Evolutionary conservation across 768 basidiomycete species (phyloP), one percentile per base, ranked within the genome.

Genomic region (Pulveroboletus frians): DNA sequence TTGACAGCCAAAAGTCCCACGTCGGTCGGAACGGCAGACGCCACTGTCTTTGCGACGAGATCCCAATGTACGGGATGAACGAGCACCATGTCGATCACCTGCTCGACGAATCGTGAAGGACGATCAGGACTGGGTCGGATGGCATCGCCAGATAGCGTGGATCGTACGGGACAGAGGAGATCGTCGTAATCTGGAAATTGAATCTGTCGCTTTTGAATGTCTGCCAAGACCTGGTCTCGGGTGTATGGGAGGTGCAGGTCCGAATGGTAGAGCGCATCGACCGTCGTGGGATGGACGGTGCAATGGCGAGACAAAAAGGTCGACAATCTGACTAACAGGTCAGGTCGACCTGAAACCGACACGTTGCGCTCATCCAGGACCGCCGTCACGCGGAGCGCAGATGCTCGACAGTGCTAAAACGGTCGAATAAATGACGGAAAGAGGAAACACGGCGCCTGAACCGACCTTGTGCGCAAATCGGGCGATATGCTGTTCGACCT

Each of bases 341-440:
- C 74, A 3, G 82, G 82, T 42, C 68, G 73, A 20, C 82, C 84
- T 3, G 83, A 84, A 42, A 83, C 66, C 9, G 83, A 82, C 47
- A 81, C 65, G 47, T 71, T 75, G 9, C 55, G 63, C 44, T 72
- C 68, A 50, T 75, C 74, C 42, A 78, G 67, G 49, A 80, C 66
- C 9, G 80, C 76, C 1, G 81, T 81, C 39, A 83, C 64, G 57
- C 64, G 71, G 58, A 83, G 63, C 14, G 57, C 47, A 1, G 60
- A 58, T 39, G 50, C 39, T 35, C 49, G 58, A 51, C 47, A 47
- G 43, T 52, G 46, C 50, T 58, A 41, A 47, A 40, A 2, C 11
- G 9, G 31, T 27, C 4, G 34, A 29, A 63, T 50, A 4, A 44
- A 27, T 3, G n/a, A 17, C 0, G 15, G 17, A 3, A 45, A 51